A percentile compares a stretch with the other conserved stretches of the same genome.
Evolutionary conservation across 768 basidiomycete species (phyloP).

Genomic region (Collybiopsis confluens): DNA sequence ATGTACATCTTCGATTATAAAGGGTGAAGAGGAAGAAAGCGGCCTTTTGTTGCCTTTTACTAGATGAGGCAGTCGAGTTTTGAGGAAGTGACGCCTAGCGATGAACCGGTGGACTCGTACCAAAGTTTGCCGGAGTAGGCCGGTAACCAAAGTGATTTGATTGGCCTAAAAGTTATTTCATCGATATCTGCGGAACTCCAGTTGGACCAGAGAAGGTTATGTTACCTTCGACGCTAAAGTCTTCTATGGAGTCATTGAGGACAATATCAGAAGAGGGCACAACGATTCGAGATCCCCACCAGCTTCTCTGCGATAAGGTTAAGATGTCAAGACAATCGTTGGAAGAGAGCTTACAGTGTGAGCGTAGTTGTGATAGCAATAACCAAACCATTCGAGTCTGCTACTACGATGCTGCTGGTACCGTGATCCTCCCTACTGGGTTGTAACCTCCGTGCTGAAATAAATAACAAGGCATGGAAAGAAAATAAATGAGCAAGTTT

Average conservation of each 20-base stretch:
- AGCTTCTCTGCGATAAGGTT: not conserved
- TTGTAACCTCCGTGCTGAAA: too few relatives aligned
- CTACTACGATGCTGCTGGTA: conserved; percentile 4
- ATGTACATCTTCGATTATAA: not conserved
- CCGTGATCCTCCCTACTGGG: conserved; percentile 4
- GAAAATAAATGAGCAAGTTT: not conserved
- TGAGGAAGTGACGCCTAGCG: too few relatives aligned
- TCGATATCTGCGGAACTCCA: not conserved
- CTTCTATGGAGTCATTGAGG: conserved; percentile 7
- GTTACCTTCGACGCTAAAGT: conserved; percentile 3
- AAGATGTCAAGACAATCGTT: not conserved
- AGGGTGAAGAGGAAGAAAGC: conserved; percentile 1
- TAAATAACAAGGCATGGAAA: not conserved
- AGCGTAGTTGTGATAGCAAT: conserved; percentile 7
- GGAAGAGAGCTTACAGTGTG: not conserved
- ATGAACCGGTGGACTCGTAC: not conserved
- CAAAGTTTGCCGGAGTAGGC: not conserved
- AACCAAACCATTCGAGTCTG: conserved; percentile 5
- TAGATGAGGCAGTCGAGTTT: too few relatives aligned
- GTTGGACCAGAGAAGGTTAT: not conserved
- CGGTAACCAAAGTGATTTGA: conserved; percentile 2
- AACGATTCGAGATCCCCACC: conserved; percentile 9
- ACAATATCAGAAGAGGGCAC: conserved; percentile 4
- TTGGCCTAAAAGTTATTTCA: not conserved
- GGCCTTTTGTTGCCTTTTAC: not conserved